Evolutionary conservation across 2,329 filamentous ascomycete genomes (phyloP).

Genomic region (Penicillium sp.): DNA sequence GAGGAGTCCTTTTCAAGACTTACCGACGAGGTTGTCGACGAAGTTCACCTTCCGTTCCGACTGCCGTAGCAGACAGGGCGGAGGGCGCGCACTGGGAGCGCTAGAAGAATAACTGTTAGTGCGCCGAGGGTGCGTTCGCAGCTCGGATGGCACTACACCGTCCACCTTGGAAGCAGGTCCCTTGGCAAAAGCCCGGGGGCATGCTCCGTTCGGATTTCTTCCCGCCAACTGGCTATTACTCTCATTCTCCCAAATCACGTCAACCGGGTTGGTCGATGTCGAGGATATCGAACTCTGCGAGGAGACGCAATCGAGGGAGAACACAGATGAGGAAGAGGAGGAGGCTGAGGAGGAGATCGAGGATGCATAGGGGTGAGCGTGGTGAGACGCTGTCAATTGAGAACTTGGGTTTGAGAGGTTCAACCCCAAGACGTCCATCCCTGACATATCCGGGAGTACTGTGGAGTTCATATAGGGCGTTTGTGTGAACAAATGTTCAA

Average conservation of each 20-base stretch:
- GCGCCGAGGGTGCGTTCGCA: constrained; percentile 55
- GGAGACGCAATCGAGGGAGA: constrained; percentile 66
- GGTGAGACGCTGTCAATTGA: constrained; percentile 36
- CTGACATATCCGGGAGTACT: constrained; percentile 42
- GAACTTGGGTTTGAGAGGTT: constrained; percentile 40
- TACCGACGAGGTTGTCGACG: constrained; percentile 96
- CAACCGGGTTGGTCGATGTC: constrained; percentile 62
- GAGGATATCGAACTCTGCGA: constrained; percentile 67
- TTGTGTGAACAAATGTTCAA: constrained; percentile 15
- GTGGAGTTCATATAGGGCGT: constrained; percentile 27
- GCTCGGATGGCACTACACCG: constrained; percentile 39
- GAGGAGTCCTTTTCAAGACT: constrained; percentile 53
- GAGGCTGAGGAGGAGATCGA: constrained; percentile 74
- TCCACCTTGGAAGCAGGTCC: constrained; percentile 34
- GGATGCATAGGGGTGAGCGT: constrained; percentile 62
- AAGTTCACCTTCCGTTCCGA: constrained; percentile 91
- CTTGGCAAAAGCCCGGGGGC: constrained; percentile 30
- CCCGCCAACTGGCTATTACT: constrained; percentile 26
- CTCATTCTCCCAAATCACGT: constrained; percentile 50
- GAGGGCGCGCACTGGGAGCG: constrained; percentile 56
- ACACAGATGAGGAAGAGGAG: constrained; percentile 73
- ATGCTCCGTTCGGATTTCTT: constrained; percentile 28
- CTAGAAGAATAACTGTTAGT: constrained; percentile 51
- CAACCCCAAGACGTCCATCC: constrained; percentile 47
- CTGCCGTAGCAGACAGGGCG: constrained; percentile 78